These are phyloP conservation scores for Falciphora oryzae DNA, from an alignment of 2,329 filamentous ascomycete species.

Conservation along the genomic window DNA sequence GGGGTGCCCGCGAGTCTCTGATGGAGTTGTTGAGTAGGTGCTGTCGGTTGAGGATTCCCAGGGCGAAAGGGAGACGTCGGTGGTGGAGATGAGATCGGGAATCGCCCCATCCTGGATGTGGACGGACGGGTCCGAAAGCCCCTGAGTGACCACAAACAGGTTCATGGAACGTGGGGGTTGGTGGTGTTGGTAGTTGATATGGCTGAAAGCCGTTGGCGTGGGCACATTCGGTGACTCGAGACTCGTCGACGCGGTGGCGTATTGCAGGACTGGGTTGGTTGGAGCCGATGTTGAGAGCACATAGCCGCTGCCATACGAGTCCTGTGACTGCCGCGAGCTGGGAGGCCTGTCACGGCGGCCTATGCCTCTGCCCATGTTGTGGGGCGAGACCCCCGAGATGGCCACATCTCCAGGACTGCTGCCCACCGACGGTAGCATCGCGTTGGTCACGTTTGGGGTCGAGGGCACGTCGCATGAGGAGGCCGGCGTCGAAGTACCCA, in stretches of 20 bases:
- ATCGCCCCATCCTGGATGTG: conserved; percentile 6
- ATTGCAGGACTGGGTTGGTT: not conserved
- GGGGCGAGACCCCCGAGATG: conserved; percentile 2
- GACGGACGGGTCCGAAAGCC: not conserved
- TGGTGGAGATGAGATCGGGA: conserved; percentile 7
- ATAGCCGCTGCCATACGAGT: conserved; percentile 2
- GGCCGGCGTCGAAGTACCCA: conserved; percentile 16
- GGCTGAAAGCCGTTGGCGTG: not conserved
- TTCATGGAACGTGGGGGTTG: not conserved
- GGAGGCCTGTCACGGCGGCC: not conserved
- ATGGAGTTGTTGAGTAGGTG: conserved; percentile 10
- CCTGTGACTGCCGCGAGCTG: conserved; percentile 1
- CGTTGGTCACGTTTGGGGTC: conserved; percentile 9
- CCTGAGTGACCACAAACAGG: conserved; percentile 9
- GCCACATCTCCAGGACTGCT: not conserved
- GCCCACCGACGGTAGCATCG: not conserved
- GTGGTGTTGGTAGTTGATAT: not conserved
- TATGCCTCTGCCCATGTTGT: not conserved
- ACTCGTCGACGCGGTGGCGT: not conserved
- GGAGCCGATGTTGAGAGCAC: not conserved
- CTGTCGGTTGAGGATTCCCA: conserved; percentile 12
- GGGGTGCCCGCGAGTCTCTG: conserved; percentile 1
- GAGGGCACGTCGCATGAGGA: conserved; percentile 20
- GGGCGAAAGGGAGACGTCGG: conserved; percentile 3
- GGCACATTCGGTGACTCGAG: not conserved